Conservation (phyloP, 441 rosid species). For the Viola pubescens region DNA sequence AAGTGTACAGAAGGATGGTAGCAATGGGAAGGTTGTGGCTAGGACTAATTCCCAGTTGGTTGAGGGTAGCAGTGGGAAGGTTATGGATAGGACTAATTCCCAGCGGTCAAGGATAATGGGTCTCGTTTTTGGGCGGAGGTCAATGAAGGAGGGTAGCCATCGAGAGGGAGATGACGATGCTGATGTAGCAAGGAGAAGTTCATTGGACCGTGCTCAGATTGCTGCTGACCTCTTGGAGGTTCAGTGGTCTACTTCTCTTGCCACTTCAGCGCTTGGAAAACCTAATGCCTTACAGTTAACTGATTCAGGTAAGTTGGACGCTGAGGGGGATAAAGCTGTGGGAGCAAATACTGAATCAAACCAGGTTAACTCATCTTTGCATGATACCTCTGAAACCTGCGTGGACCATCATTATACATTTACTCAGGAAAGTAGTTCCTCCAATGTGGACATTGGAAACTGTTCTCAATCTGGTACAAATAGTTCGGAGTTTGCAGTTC, state of each 20-base stretch:
- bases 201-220: conserved; percentile 75
- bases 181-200: conserved; percentile 30
- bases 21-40: conserved; percentile 37
- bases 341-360: conserved; percentile 18
- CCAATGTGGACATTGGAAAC: conserved; percentile 18
- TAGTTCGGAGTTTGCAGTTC: conserved; percentile 22
- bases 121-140: conserved; percentile 58
- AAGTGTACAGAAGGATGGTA: conserved; percentile 21
- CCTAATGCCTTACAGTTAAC: conserved; percentile 25
- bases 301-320: conserved; percentile 16
- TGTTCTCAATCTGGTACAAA: conserved; percentile 16
- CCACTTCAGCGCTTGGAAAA: conserved; percentile 35
- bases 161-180: conserved; percentile 27
- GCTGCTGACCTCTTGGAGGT: conserved; percentile 88
- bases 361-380: conserved; percentile 11
- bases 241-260: conserved; percentile 79
- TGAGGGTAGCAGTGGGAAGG: too few relatives aligned
- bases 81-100: conserved; percentile 38
- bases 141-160: conserved; percentile 33
- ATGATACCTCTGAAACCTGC: conserved; percentile 15
- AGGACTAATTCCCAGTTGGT: conserved; percentile 33
- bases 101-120: conserved; percentile 54
- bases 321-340: conserved; percentile 16
- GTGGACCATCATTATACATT: conserved; percentile 10
- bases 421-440: conserved; percentile 22